These are phyloP conservation scores for Erucastrum elatum DNA, from an alignment of 345 rosid species.

Conservation along the genomic window DNA sequence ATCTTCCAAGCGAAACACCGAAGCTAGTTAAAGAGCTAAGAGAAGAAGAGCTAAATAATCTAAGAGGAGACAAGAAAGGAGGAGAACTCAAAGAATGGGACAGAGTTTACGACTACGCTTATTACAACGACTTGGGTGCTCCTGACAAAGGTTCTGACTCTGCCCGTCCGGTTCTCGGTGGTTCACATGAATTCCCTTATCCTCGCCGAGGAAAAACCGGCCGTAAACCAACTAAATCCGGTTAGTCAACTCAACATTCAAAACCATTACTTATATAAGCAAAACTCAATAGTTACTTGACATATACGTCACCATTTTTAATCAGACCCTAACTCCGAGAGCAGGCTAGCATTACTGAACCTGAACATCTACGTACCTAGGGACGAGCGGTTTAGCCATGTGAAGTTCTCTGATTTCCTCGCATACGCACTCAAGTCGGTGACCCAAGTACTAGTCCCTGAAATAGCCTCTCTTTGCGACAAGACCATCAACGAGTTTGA, in stretches of 20 bases:
- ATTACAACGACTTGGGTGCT: conserved; percentile 79
- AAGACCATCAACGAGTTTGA: conserved; percentile 86
- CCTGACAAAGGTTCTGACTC: conserved; percentile 65
- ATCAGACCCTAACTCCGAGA: conserved; percentile 66
- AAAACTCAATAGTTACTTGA: conserved; percentile 24
- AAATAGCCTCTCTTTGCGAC: conserved; percentile 64
- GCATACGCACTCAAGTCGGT: conserved; percentile 80
- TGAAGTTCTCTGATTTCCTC: conserved; percentile 85
- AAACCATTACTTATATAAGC: background rate
- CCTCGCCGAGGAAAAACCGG: conserved; percentile 91
- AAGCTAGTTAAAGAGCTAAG: conserved; percentile 58
- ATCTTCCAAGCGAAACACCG: conserved; percentile 84
- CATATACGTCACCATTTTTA: conserved; percentile 22
- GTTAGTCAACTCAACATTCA: conserved; percentile 40
- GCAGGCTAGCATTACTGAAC: conserved; percentile 68
- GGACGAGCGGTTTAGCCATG: conserved; percentile 75
- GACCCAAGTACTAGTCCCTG: conserved; percentile 63
- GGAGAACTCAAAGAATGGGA: conserved; percentile 83
- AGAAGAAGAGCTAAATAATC: conserved; percentile 63
- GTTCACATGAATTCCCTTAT: conserved; percentile 66
- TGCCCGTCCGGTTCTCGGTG: conserved; percentile 75
- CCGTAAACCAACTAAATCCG: conserved; percentile 62
- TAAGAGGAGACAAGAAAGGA: conserved; percentile 62
- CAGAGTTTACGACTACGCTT: conserved; percentile 86
- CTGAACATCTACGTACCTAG: conserved; percentile 82